These are phyloP conservation scores for Vigna trinervia DNA, from an alignment of 306 rosid species.

Conservation along the genomic window DNA sequence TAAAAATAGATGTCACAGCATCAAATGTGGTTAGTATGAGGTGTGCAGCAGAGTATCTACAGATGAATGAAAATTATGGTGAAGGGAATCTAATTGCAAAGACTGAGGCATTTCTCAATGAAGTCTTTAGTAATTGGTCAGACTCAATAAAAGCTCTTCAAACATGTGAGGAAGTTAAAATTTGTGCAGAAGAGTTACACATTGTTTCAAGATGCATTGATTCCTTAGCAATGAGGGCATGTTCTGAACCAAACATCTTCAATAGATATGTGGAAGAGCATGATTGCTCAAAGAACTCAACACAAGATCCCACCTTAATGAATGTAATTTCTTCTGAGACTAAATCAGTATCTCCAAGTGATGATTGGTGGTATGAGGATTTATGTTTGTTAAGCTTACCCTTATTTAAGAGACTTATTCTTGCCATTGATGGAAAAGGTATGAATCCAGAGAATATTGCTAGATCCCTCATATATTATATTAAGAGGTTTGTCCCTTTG, in stretches of 20 bases:
- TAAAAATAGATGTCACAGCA: conserved; percentile 67
- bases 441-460: conserved; percentile 71
- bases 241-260: conserved; percentile 58
- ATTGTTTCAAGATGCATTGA: conserved; percentile 83
- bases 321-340: conserved; percentile 57
- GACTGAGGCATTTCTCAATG: conserved; percentile 66
- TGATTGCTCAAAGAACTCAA: conserved; percentile 42
- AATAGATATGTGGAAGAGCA: conserved; percentile 51
- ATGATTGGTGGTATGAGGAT: conserved; percentile 88
- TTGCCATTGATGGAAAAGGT: conserved; percentile 71
- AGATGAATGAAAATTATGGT: conserved; percentile 74
- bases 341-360: conserved; percentile 49
- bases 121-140: conserved; percentile 69
- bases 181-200: conserved; percentile 70
- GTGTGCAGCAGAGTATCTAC: conserved; percentile 83
- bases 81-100: conserved; percentile 69
- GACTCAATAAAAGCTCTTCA: conserved; percentile 74
- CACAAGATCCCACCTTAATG: conserved; percentile 50
- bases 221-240: conserved; percentile 78
- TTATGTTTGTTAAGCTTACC: conserved; percentile 67
- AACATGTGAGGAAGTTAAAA: conserved; percentile 72
- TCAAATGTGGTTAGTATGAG: conserved; percentile 73
- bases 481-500: conserved; percentile 65
- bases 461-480: conserved; percentile 62
- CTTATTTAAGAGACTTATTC: conserved; percentile 62